Percentiles rank a stretch among this genome's conserved stretches.
Conservation (phyloP, 179 eudicot genomes). For the Vitellaria paradoxa region DNA sequence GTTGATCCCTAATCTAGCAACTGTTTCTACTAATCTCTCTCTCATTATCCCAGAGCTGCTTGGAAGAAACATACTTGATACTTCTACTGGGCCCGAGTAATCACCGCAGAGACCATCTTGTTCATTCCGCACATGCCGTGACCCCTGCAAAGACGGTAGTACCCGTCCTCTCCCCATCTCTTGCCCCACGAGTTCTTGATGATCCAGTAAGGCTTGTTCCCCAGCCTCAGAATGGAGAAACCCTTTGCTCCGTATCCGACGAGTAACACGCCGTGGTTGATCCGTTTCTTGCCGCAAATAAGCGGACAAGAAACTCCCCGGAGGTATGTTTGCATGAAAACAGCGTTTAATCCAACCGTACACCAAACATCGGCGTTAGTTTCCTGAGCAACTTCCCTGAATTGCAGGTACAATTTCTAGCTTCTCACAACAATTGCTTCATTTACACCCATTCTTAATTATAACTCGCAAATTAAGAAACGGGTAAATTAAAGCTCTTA, state of each 20-base stretch:
- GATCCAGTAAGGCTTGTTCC: constrained; percentile 84
- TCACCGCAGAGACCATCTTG: constrained; percentile 85
- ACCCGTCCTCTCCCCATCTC: constrained; percentile 84
- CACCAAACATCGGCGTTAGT: too few relatives aligned
- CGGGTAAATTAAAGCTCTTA: too few relatives aligned
- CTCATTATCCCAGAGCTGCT: too few relatives aligned
- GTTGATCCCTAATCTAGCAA: too few relatives aligned
- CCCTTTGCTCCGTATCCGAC: constrained; percentile 84
- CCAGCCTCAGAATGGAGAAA: constrained; percentile 68
- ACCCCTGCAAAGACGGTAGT: constrained; percentile 71
- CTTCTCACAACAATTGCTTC: too few relatives aligned
- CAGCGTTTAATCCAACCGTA: constrained; percentile 77
- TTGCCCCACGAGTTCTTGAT: constrained; percentile 96
- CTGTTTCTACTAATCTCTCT: too few relatives aligned
- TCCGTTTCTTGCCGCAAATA: constrained; percentile 58
- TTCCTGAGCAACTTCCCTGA: not conserved
- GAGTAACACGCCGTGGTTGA: constrained; percentile 80
- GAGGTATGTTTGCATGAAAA: constrained; percentile 92
- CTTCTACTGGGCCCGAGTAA: too few relatives aligned
- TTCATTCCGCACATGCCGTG: constrained; percentile 89
- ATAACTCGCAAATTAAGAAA: too few relatives aligned
- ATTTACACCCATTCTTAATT: too few relatives aligned
- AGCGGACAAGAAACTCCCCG: constrained; percentile 92
- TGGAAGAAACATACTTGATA: too few relatives aligned
- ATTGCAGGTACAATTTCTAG: too few relatives aligned